Evolutionary conservation across 257 asterid species (phyloP).

Genomic region (Solanum acaule): DNA sequence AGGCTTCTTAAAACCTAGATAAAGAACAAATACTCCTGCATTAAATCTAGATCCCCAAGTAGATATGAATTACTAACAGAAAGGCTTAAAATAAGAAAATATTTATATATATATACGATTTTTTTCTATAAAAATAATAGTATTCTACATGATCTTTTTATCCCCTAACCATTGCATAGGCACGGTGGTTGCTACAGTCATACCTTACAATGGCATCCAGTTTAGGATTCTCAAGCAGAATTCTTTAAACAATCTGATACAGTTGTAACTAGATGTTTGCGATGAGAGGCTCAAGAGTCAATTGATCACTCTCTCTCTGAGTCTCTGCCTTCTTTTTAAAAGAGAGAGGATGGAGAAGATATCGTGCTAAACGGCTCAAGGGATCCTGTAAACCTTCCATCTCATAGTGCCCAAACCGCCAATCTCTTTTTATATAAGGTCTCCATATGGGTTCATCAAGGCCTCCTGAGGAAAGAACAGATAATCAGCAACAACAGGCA

Average conservation of each 20-base stretch:
- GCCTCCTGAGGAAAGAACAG: slow-evolving; percentile 45
- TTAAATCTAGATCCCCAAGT: neutral
- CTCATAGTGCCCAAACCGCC: slow-evolving; percentile 92
- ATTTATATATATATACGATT: neutral
- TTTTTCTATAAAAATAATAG: neutral
- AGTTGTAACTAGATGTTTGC: neutral
- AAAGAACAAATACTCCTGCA: neutral
- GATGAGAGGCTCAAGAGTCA: slow-evolving; percentile 43
- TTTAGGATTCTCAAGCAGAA: neutral
- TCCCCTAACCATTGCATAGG: neutral
- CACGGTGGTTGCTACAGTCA: neutral
- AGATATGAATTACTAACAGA: neutral
- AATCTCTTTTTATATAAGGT: slow-evolving; percentile 53
- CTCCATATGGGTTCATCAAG: slow-evolving; percentile 69
- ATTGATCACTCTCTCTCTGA: slow-evolving; percentile 23
- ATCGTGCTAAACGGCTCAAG: slow-evolving; percentile 61
- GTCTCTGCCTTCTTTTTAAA: slow-evolving; percentile 25
- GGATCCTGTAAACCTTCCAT: slow-evolving; percentile 96
- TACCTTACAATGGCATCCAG: neutral
- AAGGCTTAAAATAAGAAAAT: neutral
- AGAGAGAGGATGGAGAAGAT: slow-evolving; percentile 34
- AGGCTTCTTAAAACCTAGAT: neutral
- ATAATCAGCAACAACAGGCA: neutral
- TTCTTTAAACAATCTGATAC: neutral
- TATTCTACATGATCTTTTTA: neutral